Evolutionary conservation across 352 stramenopile species (phyloP).

Genomic region (Pythium sukuiense): DNA sequence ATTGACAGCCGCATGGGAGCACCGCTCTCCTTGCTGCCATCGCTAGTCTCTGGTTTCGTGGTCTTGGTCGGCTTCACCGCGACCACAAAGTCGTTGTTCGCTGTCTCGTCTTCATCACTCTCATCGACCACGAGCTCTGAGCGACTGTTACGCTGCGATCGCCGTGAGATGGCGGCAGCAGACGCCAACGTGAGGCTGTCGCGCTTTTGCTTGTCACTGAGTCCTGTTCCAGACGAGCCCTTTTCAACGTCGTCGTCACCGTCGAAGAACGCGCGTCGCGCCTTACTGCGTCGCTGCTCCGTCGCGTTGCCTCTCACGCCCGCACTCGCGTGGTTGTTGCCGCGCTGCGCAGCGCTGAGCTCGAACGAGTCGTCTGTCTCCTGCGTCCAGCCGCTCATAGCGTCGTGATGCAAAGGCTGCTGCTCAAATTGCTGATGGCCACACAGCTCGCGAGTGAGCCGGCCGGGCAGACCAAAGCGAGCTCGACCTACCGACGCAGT

Average conservation of each 20-base stretch:
- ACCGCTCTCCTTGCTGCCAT: not conserved
- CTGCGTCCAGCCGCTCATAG: slow-evolving; percentile 20
- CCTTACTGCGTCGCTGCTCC: not conserved
- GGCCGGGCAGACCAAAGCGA: not conserved
- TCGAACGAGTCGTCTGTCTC: slow-evolving; percentile 14
- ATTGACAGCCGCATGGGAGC: slow-evolving; percentile 23
- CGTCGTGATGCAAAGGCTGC: not conserved
- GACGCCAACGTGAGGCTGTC: slow-evolving; percentile 13
- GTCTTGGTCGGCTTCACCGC: not conserved
- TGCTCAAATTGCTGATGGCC: not conserved
- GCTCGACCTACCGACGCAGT: not conserved
- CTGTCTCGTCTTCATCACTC: slow-evolving; percentile 20
- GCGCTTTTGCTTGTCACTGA: not conserved
- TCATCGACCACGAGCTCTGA: slow-evolving; percentile 34
- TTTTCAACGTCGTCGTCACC: slow-evolving; percentile 17
- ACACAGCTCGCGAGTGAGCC: not conserved
- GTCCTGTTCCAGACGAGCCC: not conserved
- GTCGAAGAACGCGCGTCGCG: slow-evolving; percentile 36
- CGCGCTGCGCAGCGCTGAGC: not conserved
- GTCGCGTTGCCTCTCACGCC: not conserved
- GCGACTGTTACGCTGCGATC: slow-evolving; percentile 21
- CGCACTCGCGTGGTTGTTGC: slow-evolving; percentile 3
- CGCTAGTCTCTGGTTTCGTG: not conserved
- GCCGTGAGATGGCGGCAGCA: slow-evolving; percentile 14
- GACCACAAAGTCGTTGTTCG: not conserved